Evolutionary conservation across 139 green algal species (phyloP), one percentile per base, ranked within the genome.

Genomic region (Micractinium sp.): DNA sequence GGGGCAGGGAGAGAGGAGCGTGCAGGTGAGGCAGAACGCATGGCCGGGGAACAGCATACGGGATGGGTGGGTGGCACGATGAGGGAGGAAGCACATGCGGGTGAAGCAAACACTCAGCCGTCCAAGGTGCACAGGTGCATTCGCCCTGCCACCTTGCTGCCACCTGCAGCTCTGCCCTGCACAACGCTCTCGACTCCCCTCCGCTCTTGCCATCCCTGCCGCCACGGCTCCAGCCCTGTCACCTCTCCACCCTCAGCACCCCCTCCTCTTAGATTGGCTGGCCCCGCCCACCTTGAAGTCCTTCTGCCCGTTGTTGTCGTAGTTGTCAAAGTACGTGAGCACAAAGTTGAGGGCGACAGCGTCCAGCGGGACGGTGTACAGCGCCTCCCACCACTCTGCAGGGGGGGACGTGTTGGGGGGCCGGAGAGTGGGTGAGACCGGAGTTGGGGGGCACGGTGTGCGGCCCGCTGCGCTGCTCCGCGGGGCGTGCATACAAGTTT

Each of bases 291-390:
- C 82, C 74, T 90, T 93, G 88, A 92, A 95, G 90, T 95, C 93
- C 56, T 91, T 86, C 3, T 80, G 80, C 81, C 92, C 88, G 88
- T 97, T 97, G 94, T 98, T 98, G 91, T 98, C 96, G 69, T 93
- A 98, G 74, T 93, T 89, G 56, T 96, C 91, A 36, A 92, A 93
- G 85, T 93, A 96, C 66, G 94, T 94, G 69, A 98, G n/a, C 22
- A 98, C 95, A 73, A 97, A 97, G 91, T 97, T 95, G 29, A 97
- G 86, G 20, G 56, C 90, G 29, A 88, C 91, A 0, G 94, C 95
- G 56, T 95, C 91, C 14, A 86, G 31, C 5, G 95, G 93, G 20
- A 97, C 31, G 27, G 92, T 81, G 16, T 95, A 69, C 69, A 91
- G 85, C 0, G 86, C 88, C 61, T 95, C 84, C 91, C 94, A 98